Evolutionary conservation across 1,139 yeast species (phyloP), one percentile per base, ranked within the genome.

Genomic region (Martiniozyma asiatica): DNA sequence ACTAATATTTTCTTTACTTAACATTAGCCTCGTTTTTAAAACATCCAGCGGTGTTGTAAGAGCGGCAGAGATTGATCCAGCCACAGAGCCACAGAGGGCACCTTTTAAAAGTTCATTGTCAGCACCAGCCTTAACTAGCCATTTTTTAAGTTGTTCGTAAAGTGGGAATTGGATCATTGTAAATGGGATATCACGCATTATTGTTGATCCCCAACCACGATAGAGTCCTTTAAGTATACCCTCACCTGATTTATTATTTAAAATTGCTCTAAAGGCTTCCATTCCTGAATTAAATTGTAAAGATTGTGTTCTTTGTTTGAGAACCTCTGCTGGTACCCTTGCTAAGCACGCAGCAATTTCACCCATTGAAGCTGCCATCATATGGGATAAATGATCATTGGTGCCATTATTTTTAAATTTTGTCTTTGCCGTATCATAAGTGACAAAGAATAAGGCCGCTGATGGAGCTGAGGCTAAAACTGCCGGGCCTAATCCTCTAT

Each of bases 61-160:
- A 0, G 96, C 96, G 0, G 97, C 98, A 0, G 97, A 96, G 14
- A 84, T 53, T 2, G 92, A 96, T 18, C 97, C 97, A 0, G 98
- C 97, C 16, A 85, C 53, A 8, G 94, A 80, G 5, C 99, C 99
- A 53, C 97, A 85, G 1, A 85, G 39, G 0, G 96, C 92, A n/a
- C 96, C 95, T 47, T 77, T 79, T 2, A 85, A 74, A 6, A 77
- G 41, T 4, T 74, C 59, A 10, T 53, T 56, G 8, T 50, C 58
- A 5, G 50, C 42, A 8, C 54, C 53, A 16, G 57, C 53, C 22
- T 58, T 53, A 5, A 42, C 37, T 10, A 70, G 61, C 73, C 79
- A 68, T 36, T 55, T 54, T 59, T 89, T 92, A 42, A 89, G 53
- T 52, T 63, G 71, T 52, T 89, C 99, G 50, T 89, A 89, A 20